Conservation (phyloP, 2,329 filamentous ascomycete species). For the Calcarisporium arbuscula region DNA sequence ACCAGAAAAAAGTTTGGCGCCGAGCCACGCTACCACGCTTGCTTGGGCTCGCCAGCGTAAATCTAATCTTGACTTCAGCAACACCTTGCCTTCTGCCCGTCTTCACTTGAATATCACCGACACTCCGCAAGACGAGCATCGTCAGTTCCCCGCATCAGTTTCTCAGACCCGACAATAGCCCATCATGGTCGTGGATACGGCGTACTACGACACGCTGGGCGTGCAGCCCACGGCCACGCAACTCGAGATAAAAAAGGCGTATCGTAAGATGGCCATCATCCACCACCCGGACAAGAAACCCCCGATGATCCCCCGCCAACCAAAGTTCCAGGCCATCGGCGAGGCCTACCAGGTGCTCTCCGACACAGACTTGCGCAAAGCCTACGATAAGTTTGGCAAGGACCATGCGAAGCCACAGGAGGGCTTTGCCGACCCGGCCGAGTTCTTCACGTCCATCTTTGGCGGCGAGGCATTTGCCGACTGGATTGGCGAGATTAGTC, state of each 20-base stretch:
- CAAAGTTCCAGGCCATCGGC: conserved; percentile 87
- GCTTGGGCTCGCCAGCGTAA: no score
- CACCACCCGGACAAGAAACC: conserved; percentile 98
- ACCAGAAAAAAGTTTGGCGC: no score
- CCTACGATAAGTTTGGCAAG: conserved; percentile 97
- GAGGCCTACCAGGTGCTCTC: conserved; percentile 76
- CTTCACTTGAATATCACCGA: no score
- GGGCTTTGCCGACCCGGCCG: conserved; percentile 90
- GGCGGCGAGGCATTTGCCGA: conserved; percentile 93
- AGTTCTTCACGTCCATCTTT: conserved; percentile 99
- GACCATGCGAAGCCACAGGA: conserved; percentile 85
- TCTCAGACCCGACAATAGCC: conserved; percentile 4
- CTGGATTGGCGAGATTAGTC: conserved; percentile 94
- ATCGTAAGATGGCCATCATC: conserved; percentile 88
- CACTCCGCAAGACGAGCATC: no score
- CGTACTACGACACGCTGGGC: conserved; percentile 82
- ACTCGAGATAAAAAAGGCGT: conserved; percentile 95
- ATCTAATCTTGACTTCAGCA: not conserved
- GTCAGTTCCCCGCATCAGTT: no score
- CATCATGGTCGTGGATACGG: conserved; percentile 79
- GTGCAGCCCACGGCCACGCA: conserved; percentile 80
- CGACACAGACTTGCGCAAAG: conserved; percentile 76
- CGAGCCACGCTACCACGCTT: no score
- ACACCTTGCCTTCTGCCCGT: no score
- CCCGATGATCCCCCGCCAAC: conserved; percentile 88